A percentile compares a stretch with the other conserved stretches of the same genome.
Conservation (phyloP, 2,329 filamentous ascomycete genomes). For the Hypoxylon sp. region DNA sequence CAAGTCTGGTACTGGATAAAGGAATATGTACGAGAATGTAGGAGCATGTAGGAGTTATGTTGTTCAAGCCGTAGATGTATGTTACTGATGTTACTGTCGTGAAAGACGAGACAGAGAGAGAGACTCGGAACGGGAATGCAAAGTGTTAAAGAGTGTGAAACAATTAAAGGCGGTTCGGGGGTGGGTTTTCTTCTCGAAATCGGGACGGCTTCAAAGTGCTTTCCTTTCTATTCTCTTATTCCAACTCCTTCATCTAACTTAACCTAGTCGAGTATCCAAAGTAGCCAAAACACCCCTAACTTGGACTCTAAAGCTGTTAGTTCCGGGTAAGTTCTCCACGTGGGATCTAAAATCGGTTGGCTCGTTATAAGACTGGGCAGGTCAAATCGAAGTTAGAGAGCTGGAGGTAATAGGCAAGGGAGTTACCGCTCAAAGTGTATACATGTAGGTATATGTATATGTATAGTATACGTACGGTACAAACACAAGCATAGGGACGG, state of each 20-base stretch:
- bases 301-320: slow-evolving; percentile 5
- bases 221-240: slow-evolving; percentile 10
- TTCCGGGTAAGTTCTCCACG: slow-evolving; percentile 42
- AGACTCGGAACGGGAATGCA: slow-evolving; percentile 1
- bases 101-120: neutral
- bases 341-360: slow-evolving; percentile 49
- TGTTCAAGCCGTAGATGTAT: slow-evolving; percentile 3
- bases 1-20: slow-evolving; percentile 7
- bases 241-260: slow-evolving; percentile 20
- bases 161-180: slow-evolving; percentile 24
- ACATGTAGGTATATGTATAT: too few relatives aligned
- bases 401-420: slow-evolving; percentile 13
- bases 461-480: slow-evolving; percentile 8
- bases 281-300: slow-evolving; percentile 6
- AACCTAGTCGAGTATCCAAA: slow-evolving; percentile 3
- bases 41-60: slow-evolving; percentile 3
- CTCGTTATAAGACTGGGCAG: slow-evolving; percentile 15
- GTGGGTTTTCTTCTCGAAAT: slow-evolving; percentile 1
- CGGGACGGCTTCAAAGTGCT: slow-evolving; percentile 1
- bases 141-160: slow-evolving; percentile 20
- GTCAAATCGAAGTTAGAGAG: slow-evolving; percentile 22
- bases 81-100: slow-evolving; percentile 2
- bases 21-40: too few relatives aligned
- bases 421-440: slow-evolving; percentile 11
- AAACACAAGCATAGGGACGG: slow-evolving; percentile 8